phyloP scores from a whole-genome alignment of 129 eudicot species.

The Solidago caesia region DNA sequence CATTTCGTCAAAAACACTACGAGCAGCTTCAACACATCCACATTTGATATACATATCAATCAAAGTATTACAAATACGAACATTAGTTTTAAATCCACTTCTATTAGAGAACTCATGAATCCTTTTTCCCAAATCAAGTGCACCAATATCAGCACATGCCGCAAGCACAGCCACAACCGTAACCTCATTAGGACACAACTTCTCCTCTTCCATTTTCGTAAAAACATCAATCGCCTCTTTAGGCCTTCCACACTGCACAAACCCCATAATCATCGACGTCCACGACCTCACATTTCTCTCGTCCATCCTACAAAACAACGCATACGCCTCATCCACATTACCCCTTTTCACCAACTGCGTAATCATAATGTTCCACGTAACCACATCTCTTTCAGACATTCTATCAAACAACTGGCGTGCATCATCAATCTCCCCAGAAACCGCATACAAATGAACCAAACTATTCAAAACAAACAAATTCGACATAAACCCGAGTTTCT shows the following conservation, averaged over 20 bases:
- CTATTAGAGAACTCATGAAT: conserved; percentile 41
- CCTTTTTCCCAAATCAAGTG: conserved; percentile 40
- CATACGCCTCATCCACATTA: conserved; percentile 38
- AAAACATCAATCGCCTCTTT: conserved; percentile 40
- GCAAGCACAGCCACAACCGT: conserved; percentile 49
- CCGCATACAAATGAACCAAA: conserved; percentile 51
- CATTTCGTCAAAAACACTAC: conserved; percentile 38
- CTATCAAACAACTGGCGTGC: conserved; percentile 56
- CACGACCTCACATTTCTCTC: conserved; percentile 45
- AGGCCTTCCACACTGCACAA: conserved; percentile 40
- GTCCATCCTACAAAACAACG: conserved; percentile 37
- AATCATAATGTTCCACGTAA: conserved; percentile 74
- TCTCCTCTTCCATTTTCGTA: conserved; percentile 34
- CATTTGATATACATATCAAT: conserved; percentile 65
- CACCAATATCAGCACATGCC: conserved; percentile 48
- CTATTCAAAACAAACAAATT: conserved; percentile 49
- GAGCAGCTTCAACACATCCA: conserved; percentile 50
- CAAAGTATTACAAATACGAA: conserved; percentile 45
- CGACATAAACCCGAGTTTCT: conserved; percentile 53
- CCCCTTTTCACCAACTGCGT: conserved; percentile 53
- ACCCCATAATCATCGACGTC: conserved; percentile 56
- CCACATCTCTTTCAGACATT: conserved; percentile 58
- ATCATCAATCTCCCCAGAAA: conserved; percentile 32
- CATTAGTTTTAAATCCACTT: conserved; percentile 37
- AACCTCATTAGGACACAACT: conserved; percentile 44